These are phyloP conservation scores for Monosporascus sp. DNA, from an alignment of 2,329 filamentous ascomycete species.

Conservation along the genomic window DNA sequence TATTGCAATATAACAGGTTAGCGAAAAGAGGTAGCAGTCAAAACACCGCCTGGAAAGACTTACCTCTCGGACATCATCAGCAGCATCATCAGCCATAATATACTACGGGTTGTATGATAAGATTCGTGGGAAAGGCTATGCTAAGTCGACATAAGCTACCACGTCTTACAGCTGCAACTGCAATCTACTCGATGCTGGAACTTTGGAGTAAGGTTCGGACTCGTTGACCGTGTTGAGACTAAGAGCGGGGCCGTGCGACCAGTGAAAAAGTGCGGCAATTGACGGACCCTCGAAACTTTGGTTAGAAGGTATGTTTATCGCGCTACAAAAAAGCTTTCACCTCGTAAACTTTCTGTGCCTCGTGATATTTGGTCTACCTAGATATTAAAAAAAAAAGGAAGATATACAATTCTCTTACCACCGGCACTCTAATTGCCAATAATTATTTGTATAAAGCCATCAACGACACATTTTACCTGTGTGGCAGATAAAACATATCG, in stretches of 20 bases:
- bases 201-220: neutral
- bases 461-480: no score
- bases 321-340: neutral
- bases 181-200: neutral
- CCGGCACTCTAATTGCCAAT: no score
- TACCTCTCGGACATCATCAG: slow-evolving; percentile 28
- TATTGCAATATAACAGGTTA: slow-evolving; percentile 30
- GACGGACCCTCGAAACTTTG: neutral
- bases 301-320: neutral
- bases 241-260: neutral
- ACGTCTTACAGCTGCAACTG: neutral
- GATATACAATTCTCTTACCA: no score
- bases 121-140: neutral
- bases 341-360: no score
- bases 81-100: slow-evolving; percentile 25
- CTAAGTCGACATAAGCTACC: neutral
- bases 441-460: no score
- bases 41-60: slow-evolving; percentile 1
- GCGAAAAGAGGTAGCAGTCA: neutral
- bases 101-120: no score
- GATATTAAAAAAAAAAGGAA: no score
- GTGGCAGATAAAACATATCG: no score
- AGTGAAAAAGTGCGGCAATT: neutral
- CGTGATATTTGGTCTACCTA: no score
- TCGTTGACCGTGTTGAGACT: neutral